Base-by-base conservation (phyloP, 2,329 filamentous ascomycete species). In the Fusarium solani-melongenae region DNA sequence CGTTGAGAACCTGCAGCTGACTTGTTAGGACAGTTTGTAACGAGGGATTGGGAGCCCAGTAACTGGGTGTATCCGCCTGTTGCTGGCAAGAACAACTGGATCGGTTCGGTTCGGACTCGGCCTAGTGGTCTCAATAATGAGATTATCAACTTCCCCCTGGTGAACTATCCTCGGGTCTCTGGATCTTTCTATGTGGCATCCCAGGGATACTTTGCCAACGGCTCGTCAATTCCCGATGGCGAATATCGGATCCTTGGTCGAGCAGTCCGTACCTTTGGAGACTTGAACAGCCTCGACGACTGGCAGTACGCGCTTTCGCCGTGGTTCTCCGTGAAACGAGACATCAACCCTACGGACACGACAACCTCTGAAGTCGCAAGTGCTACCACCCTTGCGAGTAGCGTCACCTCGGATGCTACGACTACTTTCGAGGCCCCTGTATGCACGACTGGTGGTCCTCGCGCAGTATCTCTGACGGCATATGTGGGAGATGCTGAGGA, bases 31-130 rank as follows among this genome's bases (percentile, higher is more conserved):
- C 33, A 67, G 65, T 63, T 41, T 31, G 65, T 67, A 14, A 10
- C 20, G 15, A 46, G 10, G 15, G 65, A 67, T 53, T 67, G 65
- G 65, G 24, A 55, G 12, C 65, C 65, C 4, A 46, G 38, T 14
- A 60, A 67, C 49, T 67, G 65, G 65, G 24, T 44, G 24, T 67
- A 60, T 34, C 65, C 65, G 4, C 51, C 60, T 27, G 65, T 67
- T 12, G 29, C 49, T 4, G 65, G 60, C 12, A 20, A 63, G 29
- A 67, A 67, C 38, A 67, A 67, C 49, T 67, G 61, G 49, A 12
- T 46, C 6, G 65, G 65, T 4, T 33, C 49, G 41, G 38, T 66
- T 57, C 64, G 64, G 11, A 41, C 51, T 10, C n/a, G 29, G 14
- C 24, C 39, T 3, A 62, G 20, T 44, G 33, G 29, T 14, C 29